A percentile compares a stretch with the other conserved stretches of the same genome.
Evolutionary conservation across 2,329 filamentous ascomycete genomes (phyloP).

Genomic region (Monascus ruber): DNA sequence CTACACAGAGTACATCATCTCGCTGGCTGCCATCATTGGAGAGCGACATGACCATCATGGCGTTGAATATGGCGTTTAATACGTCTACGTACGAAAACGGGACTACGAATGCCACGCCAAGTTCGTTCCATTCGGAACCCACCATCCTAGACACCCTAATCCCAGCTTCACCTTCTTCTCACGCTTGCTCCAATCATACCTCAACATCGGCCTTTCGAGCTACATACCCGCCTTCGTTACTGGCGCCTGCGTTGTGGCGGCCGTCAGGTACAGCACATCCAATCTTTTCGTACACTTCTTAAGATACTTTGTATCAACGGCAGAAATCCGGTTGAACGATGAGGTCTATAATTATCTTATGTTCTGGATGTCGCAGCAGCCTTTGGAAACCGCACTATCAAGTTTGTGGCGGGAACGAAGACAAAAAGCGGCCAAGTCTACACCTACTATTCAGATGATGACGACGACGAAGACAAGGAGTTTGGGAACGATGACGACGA

Average conservation of each 20-base stretch:
- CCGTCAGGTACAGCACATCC: constrained; percentile 42
- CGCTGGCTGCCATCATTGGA: too few species aligned
- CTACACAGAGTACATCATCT: too few species aligned
- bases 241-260: constrained; percentile 38
- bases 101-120: neutral
- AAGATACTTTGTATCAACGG: constrained; percentile 51
- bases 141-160: constrained; percentile 49
- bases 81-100: neutral
- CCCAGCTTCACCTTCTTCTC: constrained; percentile 52
- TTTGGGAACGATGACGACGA: constrained; percentile 22
- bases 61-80: neutral
- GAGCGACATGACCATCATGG: too few species aligned
- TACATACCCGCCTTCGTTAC: constrained; percentile 50
- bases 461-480: constrained; percentile 16
- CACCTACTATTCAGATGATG: constrained; percentile 16
- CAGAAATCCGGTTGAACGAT: constrained; percentile 57
- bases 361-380: constrained; percentile 55
- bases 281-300: constrained; percentile 40
- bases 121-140: constrained; percentile 9
- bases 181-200: constrained; percentile 42
- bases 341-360: constrained; percentile 64
- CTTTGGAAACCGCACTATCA: constrained; percentile 46
- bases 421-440: constrained; percentile 30
- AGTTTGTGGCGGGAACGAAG: constrained; percentile 55
- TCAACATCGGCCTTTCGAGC: constrained; percentile 50